A percentile compares a stretch with the other conserved stretches of the same genome.
Conservation (phyloP, 371 early-diverging fungal species). For the Umbelopsis sp. region DNA sequence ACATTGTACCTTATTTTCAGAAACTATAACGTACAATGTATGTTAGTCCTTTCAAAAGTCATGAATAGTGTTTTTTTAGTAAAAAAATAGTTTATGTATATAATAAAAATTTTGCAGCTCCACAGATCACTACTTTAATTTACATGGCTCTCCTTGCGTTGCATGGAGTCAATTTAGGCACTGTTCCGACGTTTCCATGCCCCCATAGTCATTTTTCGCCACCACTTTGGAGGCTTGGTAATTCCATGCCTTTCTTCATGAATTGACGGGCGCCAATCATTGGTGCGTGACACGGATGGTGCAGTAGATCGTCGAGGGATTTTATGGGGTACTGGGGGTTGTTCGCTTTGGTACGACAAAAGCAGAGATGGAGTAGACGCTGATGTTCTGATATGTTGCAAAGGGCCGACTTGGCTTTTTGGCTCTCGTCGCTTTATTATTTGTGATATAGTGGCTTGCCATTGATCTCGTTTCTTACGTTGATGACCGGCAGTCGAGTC, state of each 20-base stretch:
- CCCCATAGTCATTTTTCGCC: constrained; percentile 29
- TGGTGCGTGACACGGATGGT: background rate
- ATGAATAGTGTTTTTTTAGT: too few species aligned
- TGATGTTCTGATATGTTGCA: background rate
- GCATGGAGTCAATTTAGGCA: background rate
- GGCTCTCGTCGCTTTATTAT: constrained; percentile 9
- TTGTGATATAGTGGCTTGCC: background rate
- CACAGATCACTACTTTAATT: background rate
- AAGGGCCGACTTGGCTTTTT: background rate
- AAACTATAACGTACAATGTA: too few species aligned
- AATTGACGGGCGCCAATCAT: constrained; percentile 21
- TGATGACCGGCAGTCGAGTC: background rate
- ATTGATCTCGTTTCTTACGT: background rate
- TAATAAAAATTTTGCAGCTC: too few species aligned
- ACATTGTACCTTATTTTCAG: too few species aligned
- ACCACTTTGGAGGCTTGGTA: constrained; percentile 36
- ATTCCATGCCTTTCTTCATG: constrained; percentile 30
- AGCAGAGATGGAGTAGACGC: background rate
- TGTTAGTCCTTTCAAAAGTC: too few species aligned
- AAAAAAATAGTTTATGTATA: too few species aligned
- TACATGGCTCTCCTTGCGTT: background rate
- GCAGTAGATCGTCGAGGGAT: background rate
- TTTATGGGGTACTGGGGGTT: background rate
- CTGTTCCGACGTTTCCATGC: background rate
- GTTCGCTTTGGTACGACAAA: background rate